Base-by-base conservation (phyloP, 2,329 filamentous ascomycete species). In the Cladosporium oxysporum region DNA sequence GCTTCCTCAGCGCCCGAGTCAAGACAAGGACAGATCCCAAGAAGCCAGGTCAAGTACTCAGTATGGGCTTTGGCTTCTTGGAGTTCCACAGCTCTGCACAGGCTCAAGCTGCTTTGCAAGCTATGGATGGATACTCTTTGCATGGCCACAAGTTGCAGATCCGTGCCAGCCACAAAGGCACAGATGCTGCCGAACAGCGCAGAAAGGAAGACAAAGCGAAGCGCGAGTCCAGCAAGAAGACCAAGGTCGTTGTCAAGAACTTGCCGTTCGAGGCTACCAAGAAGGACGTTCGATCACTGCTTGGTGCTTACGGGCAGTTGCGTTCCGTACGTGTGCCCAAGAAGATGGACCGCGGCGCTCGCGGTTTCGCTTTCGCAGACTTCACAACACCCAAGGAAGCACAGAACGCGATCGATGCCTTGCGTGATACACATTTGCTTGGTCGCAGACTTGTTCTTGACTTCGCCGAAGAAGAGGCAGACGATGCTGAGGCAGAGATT, bases 231-330 rank as follows among this genome's bases (percentile, higher is more conserved):
- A 86, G 86, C 18, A 87, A 89, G 76, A 87, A 88, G 71, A 97
- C 93, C 58, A 98, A 98, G 85, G 90, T 99, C 75, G 90, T 98
- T 79, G 90, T 99, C 83, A 99, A 98, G 84, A 99, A 99, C 82
- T 82, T 99, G 79, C 94, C 95, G 23, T 99, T 99, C 82, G 92
- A 98, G 82, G 90, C 91, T 58, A 90, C 89, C 63, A 97, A 97
- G 83, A 95, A 96, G 79, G 95, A 99, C 77, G 85, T 99, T 66
- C 88, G 92, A 69, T 84, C 90, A 63, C 84, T 98, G 50, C 93
- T 98, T 77, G 88, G 91, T 68, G 89, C 92, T 41, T 98, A 97
- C 79, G 96, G 95, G 55, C 90, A 97, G 77, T 87, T 99, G 69
- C 90, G 92, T 74, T 94, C 93, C 62, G 92, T 99, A 68, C 91